These are phyloP conservation scores for Boletus coccyginus DNA, from an alignment of 768 basidiomycete genomes.

Conservation along the genomic window DNA sequence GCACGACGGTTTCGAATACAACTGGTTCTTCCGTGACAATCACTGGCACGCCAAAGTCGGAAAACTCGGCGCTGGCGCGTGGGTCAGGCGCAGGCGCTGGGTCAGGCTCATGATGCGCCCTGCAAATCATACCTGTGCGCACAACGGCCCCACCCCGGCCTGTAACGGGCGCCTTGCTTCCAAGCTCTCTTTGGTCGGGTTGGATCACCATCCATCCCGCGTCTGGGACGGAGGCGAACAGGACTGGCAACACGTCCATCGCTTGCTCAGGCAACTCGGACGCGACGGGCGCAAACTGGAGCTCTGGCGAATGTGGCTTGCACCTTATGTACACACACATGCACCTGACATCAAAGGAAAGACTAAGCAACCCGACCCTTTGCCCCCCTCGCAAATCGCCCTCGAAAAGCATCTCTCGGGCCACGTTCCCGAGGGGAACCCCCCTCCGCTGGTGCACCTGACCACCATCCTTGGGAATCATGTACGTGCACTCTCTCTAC, in stretches of 20 bases:
- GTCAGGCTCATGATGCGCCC: constrained; percentile 81
- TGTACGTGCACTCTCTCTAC: constrained; percentile 42
- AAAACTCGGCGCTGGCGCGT: constrained; percentile 58
- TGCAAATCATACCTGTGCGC: constrained; percentile 27
- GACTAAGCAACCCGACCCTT: constrained; percentile 42
- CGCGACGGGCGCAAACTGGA: constrained; percentile 76
- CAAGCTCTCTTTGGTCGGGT: constrained; percentile 9
- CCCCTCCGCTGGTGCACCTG: constrained; percentile 43
- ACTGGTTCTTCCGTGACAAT: constrained; percentile 66
- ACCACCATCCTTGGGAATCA: constrained; percentile 52
- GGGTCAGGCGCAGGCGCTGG: constrained; percentile 81
- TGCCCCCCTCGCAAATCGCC: background rate
- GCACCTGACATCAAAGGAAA: constrained; percentile 31
- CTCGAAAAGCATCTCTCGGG: constrained; percentile 12
- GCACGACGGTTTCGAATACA: constrained; percentile 85
- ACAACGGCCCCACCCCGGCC: background rate
- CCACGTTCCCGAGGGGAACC: constrained; percentile 5
- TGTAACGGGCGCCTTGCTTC: constrained; percentile 11
- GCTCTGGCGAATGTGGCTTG: constrained; percentile 73
- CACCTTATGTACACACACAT: constrained; percentile 28
- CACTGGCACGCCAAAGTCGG: constrained; percentile 68
- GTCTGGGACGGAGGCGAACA: constrained; percentile 57
- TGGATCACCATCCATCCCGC: constrained; percentile 30
- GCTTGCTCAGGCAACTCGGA: constrained; percentile 49
- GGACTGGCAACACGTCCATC: constrained; percentile 61